Base-by-base conservation (phyloP, 176 grass and related monocot species). In the Cenchrus fungigraminus region DNA sequence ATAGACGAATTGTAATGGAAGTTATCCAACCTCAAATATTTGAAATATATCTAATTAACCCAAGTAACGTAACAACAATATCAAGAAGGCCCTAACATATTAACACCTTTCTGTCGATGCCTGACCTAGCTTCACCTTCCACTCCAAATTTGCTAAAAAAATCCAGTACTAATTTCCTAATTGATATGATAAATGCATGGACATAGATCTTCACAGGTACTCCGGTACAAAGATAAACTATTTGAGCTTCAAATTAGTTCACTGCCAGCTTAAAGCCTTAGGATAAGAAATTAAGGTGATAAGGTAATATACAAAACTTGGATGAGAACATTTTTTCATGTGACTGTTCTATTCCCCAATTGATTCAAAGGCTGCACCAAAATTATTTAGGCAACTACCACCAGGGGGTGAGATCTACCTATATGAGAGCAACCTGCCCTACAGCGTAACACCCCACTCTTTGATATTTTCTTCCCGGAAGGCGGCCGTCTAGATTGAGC, bases 211-310 rank as follows among this genome's bases (percentile, higher is more conserved):
- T 8, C 13, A 70, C 44, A 70, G 34, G 25, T 57, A 56, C 17
- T 17, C 37, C 19, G 3, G 6, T 45, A 44, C 1, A 71, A 49
- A 40, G 34, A 61, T 46, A 65, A 22, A 66, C 8, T 25, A 50
- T 76, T 71, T 49, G 8, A 37, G 6, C 9, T 71, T 49, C 22
- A 46, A 68, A 84, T 52, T 43, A 28, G 22, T 53, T 12, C 34
- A 17, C 31, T 47, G 31, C 67, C 61, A 85, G n/a, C 15, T 70
- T 49, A 49, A 25, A 4, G 1, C 51, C 63, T 68, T 56, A 12
- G 22, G n/a, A 69, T 32, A 68, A 58, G 11, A 70, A 25, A 79
- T 62, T 49, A 70, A 86, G 22, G 77, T 20, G 6, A 57, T 57
- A 57, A 5, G 6, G 22, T 6, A 22, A 68, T 49, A 68, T 58